Evolutionary conservation across 2,329 filamentous ascomycete species (phyloP).

Genomic region (Beauveria rudraprayagi): DNA sequence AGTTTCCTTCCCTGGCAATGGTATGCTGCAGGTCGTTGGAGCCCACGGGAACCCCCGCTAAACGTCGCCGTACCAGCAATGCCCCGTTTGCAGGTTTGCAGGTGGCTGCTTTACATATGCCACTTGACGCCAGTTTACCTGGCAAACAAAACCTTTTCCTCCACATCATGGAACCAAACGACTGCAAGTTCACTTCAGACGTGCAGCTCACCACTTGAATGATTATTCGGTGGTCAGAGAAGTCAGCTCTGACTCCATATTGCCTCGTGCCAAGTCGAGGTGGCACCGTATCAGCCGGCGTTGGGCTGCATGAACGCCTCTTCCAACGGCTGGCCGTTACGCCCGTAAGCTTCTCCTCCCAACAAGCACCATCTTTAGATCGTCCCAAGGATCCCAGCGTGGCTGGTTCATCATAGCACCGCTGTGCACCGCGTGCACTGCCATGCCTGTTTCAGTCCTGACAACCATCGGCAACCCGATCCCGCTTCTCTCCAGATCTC

Average conservation of each 20-base stretch:
- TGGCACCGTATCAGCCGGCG: too few relatives aligned
- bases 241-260: too few relatives aligned
- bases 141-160: too few relatives aligned
- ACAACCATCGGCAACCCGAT: neutral
- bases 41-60: neutral
- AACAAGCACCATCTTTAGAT: constrained; percentile 1
- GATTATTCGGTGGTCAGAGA: too few relatives aligned
- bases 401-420: constrained; percentile 3
- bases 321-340: neutral
- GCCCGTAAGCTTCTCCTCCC: neutral
- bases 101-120: too few relatives aligned
- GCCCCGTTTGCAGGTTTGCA: too few relatives aligned
- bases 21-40: neutral
- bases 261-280: too few relatives aligned
- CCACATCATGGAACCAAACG: too few relatives aligned
- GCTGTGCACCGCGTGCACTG: neutral
- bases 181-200: too few relatives aligned
- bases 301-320: neutral
- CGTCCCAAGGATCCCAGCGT: neutral
- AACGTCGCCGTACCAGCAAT: too few relatives aligned
- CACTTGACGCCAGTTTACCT: too few relatives aligned
- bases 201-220: too few relatives aligned
- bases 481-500: neutral
- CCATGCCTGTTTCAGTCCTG: neutral
- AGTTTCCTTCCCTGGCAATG: neutral